These are phyloP conservation scores for Colletotrichum sp. DNA, from an alignment of 2,329 filamentous ascomycete genomes.

Conservation along the genomic window DNA sequence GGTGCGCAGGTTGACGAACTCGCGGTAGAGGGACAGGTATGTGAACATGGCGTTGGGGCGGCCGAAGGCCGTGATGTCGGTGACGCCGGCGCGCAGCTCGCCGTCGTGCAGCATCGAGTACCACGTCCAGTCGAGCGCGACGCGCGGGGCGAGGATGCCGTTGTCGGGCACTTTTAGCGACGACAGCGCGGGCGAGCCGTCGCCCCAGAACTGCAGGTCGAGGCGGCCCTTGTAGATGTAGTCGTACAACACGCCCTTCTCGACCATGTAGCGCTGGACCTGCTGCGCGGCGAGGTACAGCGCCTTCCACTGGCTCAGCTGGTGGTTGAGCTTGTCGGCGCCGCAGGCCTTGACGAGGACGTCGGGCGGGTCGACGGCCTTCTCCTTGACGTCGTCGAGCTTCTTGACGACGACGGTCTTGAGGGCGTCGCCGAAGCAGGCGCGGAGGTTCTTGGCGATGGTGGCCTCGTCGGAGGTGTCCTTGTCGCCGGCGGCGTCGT, in stretches of 20 bases:
- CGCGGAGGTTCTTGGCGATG: constrained; percentile 18
- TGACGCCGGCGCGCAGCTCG: constrained; percentile 22
- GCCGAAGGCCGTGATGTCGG: constrained; percentile 25
- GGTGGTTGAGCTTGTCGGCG: constrained; percentile 17
- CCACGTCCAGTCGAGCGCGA: constrained; percentile 25
- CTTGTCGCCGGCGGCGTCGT: constrained; percentile 13
- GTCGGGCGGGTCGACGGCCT: background rate
- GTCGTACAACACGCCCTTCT: constrained; percentile 17
- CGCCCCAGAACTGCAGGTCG: constrained; percentile 19
- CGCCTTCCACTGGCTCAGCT: constrained; percentile 23
- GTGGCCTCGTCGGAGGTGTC: background rate
- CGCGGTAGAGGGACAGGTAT: constrained; percentile 19
- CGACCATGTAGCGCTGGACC: constrained; percentile 34
- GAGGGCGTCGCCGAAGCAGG: constrained; percentile 20
- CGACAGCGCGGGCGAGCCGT: constrained; percentile 12
- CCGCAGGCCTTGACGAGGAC: constrained; percentile 16
- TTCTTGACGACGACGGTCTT: constrained; percentile 20
- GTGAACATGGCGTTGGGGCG: constrained; percentile 23
- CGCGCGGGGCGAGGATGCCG: constrained; percentile 22
- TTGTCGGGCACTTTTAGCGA: constrained; percentile 10
- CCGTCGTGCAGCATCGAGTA: constrained; percentile 24
- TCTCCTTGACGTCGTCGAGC: constrained; percentile 17
- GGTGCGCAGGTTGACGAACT: constrained; percentile 17
- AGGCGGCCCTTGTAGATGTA: constrained; percentile 21
- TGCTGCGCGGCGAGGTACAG: constrained; percentile 34